Percentiles rank a stretch among this genome's conserved stretches.
Evolutionary conservation across 768 basidiomycete species (phyloP).

Genomic region (Pleurotus platypus): DNA sequence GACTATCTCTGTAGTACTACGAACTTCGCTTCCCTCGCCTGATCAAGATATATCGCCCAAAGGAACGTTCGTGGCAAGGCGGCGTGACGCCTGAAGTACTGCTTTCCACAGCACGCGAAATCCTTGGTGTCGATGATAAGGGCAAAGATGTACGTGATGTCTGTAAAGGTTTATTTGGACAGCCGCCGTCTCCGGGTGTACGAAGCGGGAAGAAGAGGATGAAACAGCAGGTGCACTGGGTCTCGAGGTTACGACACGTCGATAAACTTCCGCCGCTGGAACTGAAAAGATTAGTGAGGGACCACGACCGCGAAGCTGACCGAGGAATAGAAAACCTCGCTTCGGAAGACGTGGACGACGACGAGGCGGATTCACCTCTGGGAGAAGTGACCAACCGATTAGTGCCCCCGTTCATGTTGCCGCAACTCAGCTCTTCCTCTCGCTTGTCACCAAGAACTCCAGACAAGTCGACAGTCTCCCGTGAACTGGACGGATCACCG

Average conservation of each 20-base stretch:
- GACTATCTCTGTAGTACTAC: constrained; percentile 51
- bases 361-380: neutral
- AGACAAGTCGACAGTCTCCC: too few relatives aligned
- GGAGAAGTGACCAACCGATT: neutral
- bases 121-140: constrained; percentile 48
- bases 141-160: constrained; percentile 50
- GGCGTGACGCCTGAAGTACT: constrained; percentile 45
- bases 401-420: neutral
- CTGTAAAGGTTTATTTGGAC: constrained; percentile 30
- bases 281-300: neutral
- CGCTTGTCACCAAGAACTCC: too few relatives aligned
- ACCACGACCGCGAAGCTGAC: constrained; percentile 5
- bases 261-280: constrained; percentile 12
- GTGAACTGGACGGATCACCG: neutral
- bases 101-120: constrained; percentile 50
- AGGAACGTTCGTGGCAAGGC: constrained; percentile 66
- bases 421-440: too few relatives aligned
- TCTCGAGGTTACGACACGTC: constrained; percentile 30
- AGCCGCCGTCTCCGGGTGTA: constrained; percentile 33
- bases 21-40: constrained; percentile 83
- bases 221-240: constrained; percentile 35
- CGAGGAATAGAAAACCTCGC: neutral
- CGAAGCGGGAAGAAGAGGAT: constrained; percentile 35
- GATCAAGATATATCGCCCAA: constrained; percentile 57
- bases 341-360: neutral